These are phyloP conservation scores for Fusarium camptoceras DNA, from an alignment of 2,329 filamentous ascomycete species.

Conservation along the genomic window DNA sequence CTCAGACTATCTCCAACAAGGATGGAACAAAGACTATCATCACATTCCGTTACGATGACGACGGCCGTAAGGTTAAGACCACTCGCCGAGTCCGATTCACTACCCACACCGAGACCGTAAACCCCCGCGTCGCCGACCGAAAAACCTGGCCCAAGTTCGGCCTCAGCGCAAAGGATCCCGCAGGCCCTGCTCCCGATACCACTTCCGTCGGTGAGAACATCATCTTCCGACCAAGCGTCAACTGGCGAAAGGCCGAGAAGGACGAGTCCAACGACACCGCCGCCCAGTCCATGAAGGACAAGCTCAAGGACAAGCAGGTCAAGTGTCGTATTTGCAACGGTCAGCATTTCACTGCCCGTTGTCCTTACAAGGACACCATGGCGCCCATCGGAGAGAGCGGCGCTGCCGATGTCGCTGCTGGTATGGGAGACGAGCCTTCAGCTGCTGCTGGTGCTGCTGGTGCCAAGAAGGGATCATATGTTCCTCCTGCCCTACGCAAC, in stretches of 20 bases:
- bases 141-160: constrained; percentile 96
- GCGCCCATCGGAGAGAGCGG: constrained; percentile 78
- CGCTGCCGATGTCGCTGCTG: constrained; percentile 66
- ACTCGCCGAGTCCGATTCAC: constrained; percentile 95
- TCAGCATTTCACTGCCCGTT: constrained; percentile 99
- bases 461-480: constrained; percentile 82
- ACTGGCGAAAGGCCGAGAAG: constrained; percentile 92
- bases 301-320: constrained; percentile 99
- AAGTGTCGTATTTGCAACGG: constrained; percentile 99
- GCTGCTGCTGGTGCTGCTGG: constrained; percentile 59
- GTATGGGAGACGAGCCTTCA: constrained; percentile 62
- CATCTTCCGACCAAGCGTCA: constrained; percentile 90
- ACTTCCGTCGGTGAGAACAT: constrained; percentile 98
- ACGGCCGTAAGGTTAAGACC: constrained; percentile 96
- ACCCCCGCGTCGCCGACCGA: constrained; percentile 95
- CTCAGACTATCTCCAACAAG: constrained; percentile 94
- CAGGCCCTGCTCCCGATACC: constrained; percentile 87
- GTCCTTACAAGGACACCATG: constrained; percentile 99
- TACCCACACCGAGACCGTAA: constrained; percentile 91
- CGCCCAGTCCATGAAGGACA: constrained; percentile 79
- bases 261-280: constrained; percentile 81
- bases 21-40: constrained; percentile 98
- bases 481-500: constrained; percentile 91
- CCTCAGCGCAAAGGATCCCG: constrained; percentile 82
- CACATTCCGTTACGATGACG: constrained; percentile 89